A percentile compares a stretch with the other conserved stretches of the same genome.
These are phyloP conservation scores for Phascolomyces articulosus DNA, from an alignment of 371 early-diverging fungal species.

Conservation along the genomic window DNA sequence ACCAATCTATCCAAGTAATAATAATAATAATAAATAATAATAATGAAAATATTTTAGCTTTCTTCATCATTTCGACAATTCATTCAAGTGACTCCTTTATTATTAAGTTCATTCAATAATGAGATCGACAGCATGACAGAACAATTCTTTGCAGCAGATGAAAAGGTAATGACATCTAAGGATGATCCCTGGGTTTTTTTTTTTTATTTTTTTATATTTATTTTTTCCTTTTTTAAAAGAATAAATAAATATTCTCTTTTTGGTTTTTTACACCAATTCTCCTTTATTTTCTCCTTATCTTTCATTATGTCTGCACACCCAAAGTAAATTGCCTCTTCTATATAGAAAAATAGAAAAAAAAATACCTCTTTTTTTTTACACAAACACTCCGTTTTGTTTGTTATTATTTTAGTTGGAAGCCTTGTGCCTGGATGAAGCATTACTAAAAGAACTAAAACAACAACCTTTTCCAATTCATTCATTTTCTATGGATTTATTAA, in stretches of 20 bases:
- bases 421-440: neutral
- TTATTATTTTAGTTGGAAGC: neutral
- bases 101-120: neutral
- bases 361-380: neutral
- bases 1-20: too few relatives aligned
- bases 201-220: neutral
- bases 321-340: conserved; percentile 3
- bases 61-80: neutral
- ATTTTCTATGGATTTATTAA: neutral
- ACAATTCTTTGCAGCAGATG: conserved; percentile 13
- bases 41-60: neutral
- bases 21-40: too few relatives aligned
- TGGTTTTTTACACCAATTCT: too few relatives aligned
- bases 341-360: neutral
- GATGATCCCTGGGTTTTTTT: neutral
- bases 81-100: neutral
- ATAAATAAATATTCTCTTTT: too few relatives aligned
- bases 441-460: neutral
- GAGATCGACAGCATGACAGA: conserved; percentile 10
- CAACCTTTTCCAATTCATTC: neutral
- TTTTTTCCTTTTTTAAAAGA: neutral
- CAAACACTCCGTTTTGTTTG: neutral
- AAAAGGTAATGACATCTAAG: conserved; percentile 1
- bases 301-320: neutral
- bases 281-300: too few relatives aligned